phyloP scores from a whole-genome alignment of 352 stramenopile species.

The Phytophthora fragariaefolia region DNA sequence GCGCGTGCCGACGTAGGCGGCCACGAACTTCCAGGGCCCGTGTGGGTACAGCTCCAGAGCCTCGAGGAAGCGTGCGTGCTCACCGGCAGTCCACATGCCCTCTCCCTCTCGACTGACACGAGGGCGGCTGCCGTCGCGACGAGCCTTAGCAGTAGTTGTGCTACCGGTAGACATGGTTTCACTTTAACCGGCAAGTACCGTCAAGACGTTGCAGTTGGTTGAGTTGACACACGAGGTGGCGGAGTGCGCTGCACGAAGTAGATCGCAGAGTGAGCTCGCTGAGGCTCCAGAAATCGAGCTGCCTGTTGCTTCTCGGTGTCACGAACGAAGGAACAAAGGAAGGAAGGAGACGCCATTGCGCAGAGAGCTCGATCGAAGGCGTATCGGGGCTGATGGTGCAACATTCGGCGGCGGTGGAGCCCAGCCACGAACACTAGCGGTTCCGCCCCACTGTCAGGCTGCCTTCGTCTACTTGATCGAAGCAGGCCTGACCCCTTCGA shows the following conservation, averaged over 20 bases:
- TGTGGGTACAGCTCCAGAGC: constrained; percentile 52
- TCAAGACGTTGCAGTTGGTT: background rate
- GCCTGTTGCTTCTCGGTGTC: background rate
- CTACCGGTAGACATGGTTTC: constrained; percentile 1
- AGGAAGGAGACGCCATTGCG: background rate
- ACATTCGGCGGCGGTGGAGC: constrained; percentile 1
- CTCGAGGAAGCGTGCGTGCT: constrained; percentile 59
- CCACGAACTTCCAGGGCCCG: constrained; percentile 61
- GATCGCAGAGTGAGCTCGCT: constrained; percentile 24
- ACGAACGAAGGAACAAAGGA: background rate
- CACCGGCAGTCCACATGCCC: constrained; percentile 46
- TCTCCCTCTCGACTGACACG: constrained; percentile 46
- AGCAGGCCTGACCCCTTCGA: constrained; percentile 1
- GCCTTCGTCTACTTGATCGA: background rate
- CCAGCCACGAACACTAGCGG: constrained; percentile 15
- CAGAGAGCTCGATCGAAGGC: constrained; percentile 13
- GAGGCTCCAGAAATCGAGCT: too few species aligned
- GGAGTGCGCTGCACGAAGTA: constrained; percentile 5
- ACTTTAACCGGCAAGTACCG: background rate
- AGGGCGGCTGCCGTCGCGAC: constrained; percentile 24
- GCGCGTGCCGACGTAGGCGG: constrained; percentile 51
- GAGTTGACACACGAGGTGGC: background rate
- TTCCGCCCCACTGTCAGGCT: constrained; percentile 15
- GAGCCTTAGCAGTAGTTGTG: background rate
- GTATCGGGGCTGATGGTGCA: constrained; percentile 24